Percentiles rank a stretch among this genome's conserved stretches.
Evolutionary conservation across 2,329 filamentous ascomycete species (phyloP).

Genomic region (Calonectria hawksworthii): DNA sequence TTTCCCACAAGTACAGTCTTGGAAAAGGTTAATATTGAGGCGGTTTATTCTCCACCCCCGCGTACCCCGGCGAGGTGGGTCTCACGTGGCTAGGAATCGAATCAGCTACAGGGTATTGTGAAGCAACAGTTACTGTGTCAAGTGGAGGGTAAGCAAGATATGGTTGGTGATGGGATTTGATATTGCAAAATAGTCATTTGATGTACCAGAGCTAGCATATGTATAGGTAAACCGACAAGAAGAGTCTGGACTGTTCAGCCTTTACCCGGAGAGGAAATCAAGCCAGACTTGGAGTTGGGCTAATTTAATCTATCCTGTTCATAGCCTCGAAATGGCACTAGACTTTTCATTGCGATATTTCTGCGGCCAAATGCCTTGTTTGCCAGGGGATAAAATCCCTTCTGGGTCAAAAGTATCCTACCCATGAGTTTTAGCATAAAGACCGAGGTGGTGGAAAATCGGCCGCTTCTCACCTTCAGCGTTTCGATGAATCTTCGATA

Average conservation of each 20-base stretch:
- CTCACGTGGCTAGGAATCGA: neutral
- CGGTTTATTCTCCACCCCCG: neutral
- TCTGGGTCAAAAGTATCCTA: neutral
- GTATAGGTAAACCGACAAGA: too few species aligned
- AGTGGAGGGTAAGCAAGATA: too few species aligned
- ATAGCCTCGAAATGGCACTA: too few species aligned
- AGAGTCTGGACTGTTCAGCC: too few species aligned
- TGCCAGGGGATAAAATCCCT: neutral
- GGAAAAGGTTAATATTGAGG: neutral
- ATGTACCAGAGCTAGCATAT: too few species aligned
- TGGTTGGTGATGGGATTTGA: too few species aligned
- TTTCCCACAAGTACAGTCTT: neutral
- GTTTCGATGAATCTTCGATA: neutral
- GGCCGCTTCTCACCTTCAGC: neutral
- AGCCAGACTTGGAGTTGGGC: too few species aligned
- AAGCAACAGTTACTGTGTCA: too few species aligned
- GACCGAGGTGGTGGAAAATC: neutral
- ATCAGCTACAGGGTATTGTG: too few species aligned
- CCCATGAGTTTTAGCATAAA: neutral
- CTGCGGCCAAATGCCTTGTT: neutral
- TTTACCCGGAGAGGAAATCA: too few species aligned
- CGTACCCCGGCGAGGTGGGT: neutral
- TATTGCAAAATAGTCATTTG: too few species aligned
- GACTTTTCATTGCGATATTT: neutral
- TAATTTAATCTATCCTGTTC: too few species aligned